phyloP scores from a whole-genome alignment of 2,329 filamentous ascomycete genomes.

The Fonsecaea pugnacius region DNA sequence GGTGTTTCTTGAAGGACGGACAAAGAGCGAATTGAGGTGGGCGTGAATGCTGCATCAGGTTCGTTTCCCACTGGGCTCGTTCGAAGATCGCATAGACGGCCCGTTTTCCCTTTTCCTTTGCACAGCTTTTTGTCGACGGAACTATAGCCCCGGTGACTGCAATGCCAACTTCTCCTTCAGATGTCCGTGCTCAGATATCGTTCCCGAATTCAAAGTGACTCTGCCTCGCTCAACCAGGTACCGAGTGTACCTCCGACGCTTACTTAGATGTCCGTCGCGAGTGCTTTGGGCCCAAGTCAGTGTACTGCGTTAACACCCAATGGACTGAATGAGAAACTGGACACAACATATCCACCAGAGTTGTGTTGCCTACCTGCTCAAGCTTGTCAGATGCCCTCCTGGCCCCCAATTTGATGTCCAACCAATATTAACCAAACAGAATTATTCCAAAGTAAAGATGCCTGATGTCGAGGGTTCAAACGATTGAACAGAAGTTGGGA shows the following conservation, averaged over 20 bases:
- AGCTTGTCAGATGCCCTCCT: conserved; percentile 17
- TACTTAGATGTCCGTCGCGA: conserved; percentile 34
- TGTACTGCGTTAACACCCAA: conserved; percentile 27
- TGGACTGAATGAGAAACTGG: conserved; percentile 17
- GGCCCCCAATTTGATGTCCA: conserved; percentile 32
- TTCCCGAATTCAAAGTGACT: conserved; percentile 14
- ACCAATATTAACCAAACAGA: conserved; percentile 33
- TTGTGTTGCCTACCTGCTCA: conserved; percentile 32
- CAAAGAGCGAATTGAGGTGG: conserved; percentile 31
- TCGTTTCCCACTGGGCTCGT: neutral
- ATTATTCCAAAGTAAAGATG: conserved; percentile 14
- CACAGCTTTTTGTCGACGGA: conserved; percentile 3
- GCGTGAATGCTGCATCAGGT: conserved; percentile 38
- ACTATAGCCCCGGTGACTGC: conserved; percentile 2
- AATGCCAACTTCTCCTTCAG: conserved; percentile 9
- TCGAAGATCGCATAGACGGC: conserved; percentile 15
- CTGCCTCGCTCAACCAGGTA: conserved; percentile 28
- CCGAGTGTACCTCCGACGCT: conserved; percentile 31
- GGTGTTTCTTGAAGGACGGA: conserved; percentile 38
- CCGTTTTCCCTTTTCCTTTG: conserved; percentile 4
- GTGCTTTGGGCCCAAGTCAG: conserved; percentile 32
- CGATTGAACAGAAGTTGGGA: conserved; percentile 19
- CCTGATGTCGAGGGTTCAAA: conserved; percentile 7
- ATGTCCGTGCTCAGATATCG: conserved; percentile 26
- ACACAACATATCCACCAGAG: conserved; percentile 28